These are phyloP conservation scores for Scopulariopsis brevicaulis DNA, from an alignment of 2,329 filamentous ascomycete species.

Conservation along the genomic window DNA sequence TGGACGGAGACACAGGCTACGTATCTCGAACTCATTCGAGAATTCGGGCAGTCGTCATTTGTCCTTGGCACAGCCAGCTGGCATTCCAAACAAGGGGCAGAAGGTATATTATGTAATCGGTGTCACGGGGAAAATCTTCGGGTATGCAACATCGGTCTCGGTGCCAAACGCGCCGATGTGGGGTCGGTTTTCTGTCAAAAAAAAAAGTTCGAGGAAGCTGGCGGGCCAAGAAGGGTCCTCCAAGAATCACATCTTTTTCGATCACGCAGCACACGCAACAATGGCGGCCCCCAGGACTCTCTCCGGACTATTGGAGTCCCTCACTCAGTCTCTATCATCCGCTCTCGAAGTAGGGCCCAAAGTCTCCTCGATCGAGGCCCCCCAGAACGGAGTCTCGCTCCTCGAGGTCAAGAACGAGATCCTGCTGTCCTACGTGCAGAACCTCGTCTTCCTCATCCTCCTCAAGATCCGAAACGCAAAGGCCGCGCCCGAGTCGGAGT, in stretches of 20 bases:
- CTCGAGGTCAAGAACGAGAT: constrained; percentile 95
- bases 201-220: background rate
- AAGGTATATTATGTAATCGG: background rate
- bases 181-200: background rate
- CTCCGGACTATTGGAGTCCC: constrained; percentile 36
- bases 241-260: background rate
- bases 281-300: constrained; percentile 39
- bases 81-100: background rate
- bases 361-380: constrained; percentile 53
- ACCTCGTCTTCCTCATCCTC: constrained; percentile 78
- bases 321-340: constrained; percentile 47
- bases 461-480: constrained; percentile 59
- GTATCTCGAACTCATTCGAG: background rate
- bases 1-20: background rate
- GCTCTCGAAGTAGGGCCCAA: constrained; percentile 58
- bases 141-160: background rate
- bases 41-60: background rate
- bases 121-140: background rate
- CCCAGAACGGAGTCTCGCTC: constrained; percentile 80
- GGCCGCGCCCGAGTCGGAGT: constrained; percentile 3
- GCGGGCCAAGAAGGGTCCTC: background rate
- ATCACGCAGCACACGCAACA: background rate
- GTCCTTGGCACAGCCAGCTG: background rate
- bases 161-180: background rate
- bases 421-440: constrained; percentile 91